phyloP scores from a whole-genome alignment of 768 basidiomycete species.

The Tricholoma furcatifolium region DNA sequence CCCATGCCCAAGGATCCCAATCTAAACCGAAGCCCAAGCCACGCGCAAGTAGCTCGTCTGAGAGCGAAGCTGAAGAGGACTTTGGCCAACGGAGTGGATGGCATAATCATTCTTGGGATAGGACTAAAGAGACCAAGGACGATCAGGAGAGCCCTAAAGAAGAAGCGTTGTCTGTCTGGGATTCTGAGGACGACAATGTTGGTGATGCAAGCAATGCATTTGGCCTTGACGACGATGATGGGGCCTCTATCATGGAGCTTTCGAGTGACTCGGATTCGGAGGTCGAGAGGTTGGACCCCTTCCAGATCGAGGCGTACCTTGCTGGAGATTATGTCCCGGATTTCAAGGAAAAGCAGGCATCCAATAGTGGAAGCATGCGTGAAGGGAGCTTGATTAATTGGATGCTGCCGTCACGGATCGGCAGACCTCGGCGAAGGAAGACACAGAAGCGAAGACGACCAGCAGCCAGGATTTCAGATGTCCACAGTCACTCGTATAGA shows the following conservation, averaged over 20 bases:
- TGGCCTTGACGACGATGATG: constrained; percentile 6
- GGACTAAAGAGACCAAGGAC: constrained; percentile 44
- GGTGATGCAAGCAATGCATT: constrained; percentile 4
- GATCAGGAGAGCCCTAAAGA: constrained; percentile 62
- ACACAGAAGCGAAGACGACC: constrained; percentile 8
- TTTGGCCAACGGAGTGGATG: constrained; percentile 39
- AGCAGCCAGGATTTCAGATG: neutral
- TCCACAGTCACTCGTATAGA: constrained; percentile 17
- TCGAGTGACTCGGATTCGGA: constrained; percentile 15
- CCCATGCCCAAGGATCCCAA: constrained; percentile 12
- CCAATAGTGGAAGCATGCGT: constrained; percentile 22
- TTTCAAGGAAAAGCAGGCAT: constrained; percentile 6
- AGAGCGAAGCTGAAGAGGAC: constrained; percentile 32
- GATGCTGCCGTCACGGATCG: constrained; percentile 54
- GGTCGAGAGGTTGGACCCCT: constrained; percentile 28
- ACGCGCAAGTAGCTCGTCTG: constrained; percentile 13
- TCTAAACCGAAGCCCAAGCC: constrained; percentile 12
- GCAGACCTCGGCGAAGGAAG: constrained; percentile 18
- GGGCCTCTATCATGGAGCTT: constrained; percentile 21
- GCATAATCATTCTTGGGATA: constrained; percentile 28
- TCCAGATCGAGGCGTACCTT: constrained; percentile 33
- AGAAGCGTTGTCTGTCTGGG: constrained; percentile 14
- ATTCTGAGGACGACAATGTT: neutral
- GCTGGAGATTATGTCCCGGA: constrained; percentile 12
- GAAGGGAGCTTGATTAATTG: constrained; percentile 62